Conservation (phyloP, 2,329 filamentous ascomycete genomes). For the Ophiostoma ips region DNA sequence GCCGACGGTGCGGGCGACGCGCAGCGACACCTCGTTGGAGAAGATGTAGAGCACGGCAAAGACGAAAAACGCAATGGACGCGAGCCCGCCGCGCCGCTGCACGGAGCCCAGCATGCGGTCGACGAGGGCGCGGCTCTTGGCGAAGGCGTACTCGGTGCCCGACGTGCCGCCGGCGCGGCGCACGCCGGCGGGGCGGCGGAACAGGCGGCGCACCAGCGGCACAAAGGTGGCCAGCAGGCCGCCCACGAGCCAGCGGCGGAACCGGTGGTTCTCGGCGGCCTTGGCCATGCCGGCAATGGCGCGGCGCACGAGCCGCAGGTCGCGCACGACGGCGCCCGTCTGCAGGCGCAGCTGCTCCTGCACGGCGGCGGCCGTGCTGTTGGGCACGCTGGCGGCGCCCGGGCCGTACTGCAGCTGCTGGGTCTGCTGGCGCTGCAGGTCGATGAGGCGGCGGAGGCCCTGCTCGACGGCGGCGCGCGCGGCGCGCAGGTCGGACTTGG, state of each 20-base stretch:
- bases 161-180: constrained; percentile 26
- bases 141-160: constrained; percentile 42
- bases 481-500: constrained; percentile 13
- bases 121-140: constrained; percentile 34
- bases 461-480: constrained; percentile 17
- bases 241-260: constrained; percentile 39
- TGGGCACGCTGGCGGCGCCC: constrained; percentile 16
- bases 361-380: constrained; percentile 23
- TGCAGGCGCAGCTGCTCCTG: constrained; percentile 31
- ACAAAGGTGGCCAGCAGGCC: constrained; percentile 38
- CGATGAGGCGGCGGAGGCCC: constrained; percentile 22
- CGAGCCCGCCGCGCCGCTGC: constrained; percentile 30
- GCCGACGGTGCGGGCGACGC: constrained; percentile 37
- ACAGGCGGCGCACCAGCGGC: constrained; percentile 37
- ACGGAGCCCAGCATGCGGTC: constrained; percentile 33
- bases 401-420: constrained; percentile 14
- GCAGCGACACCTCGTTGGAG: constrained; percentile 41
- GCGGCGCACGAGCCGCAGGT: constrained; percentile 30
- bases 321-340: constrained; percentile 27
- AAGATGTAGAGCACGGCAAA: constrained; percentile 45
- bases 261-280: constrained; percentile 33
- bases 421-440: constrained; percentile 20
- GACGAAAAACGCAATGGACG: constrained; percentile 38
- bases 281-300: constrained; percentile 30
- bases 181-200: constrained; percentile 27